Evolutionary conservation across 176 grass and related monocot species (phyloP).

Genomic region (Alopecurus myosuroides): DNA sequence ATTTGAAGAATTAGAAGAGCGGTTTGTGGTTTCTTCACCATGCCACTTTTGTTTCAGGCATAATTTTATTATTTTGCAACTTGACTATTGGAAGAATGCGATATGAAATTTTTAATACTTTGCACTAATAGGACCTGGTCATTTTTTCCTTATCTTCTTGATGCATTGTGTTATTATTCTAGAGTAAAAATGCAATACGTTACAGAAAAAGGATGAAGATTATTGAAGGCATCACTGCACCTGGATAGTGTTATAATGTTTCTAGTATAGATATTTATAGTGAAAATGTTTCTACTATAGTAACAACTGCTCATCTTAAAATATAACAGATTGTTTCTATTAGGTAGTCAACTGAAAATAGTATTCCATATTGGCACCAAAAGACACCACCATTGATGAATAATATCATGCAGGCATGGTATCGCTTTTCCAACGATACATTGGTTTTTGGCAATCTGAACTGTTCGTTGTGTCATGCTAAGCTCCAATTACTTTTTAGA

Average conservation of each 20-base stretch:
- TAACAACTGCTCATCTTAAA: not conserved
- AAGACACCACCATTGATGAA: not conserved
- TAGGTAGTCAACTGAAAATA: slow-evolving; percentile 13
- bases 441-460: not conserved
- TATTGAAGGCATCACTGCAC: not conserved
- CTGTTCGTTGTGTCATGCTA: not conserved
- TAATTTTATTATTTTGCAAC: not conserved
- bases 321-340: not conserved
- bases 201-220: not conserved
- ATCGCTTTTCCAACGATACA: not conserved
- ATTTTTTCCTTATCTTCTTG: not conserved
- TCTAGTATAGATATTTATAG: not conserved
- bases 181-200: not conserved
- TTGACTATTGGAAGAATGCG: not conserved
- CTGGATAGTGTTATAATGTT: not conserved
- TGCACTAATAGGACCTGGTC: not conserved
- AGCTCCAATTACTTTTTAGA: slow-evolving; percentile 3
- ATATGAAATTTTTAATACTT: not conserved
- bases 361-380: not conserved
- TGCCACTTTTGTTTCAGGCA: not conserved
- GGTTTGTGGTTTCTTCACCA: slow-evolving; percentile 39
- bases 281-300: not conserved
- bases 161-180: not conserved
- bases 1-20: slow-evolving; percentile 86
- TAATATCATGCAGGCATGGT: not conserved